These are phyloP conservation scores for Arabidopsis arenosa DNA, from an alignment of 345 rosid species.

Conservation along the genomic window DNA sequence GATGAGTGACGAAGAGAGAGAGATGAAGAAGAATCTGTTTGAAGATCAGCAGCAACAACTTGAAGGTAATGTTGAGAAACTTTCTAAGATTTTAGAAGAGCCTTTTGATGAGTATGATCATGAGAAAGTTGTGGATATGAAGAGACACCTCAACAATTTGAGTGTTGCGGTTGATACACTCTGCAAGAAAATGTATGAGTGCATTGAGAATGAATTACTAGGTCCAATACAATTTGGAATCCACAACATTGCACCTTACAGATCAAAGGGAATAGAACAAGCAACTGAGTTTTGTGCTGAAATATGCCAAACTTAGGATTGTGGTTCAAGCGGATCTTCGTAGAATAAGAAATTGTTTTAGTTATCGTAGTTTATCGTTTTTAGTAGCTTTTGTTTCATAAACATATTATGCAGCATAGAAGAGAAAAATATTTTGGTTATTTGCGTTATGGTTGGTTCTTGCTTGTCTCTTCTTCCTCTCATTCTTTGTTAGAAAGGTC, in stretches of 20 bases:
- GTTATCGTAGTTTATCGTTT: not conserved
- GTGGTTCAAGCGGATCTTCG: constrained; percentile 48
- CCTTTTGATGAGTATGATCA: constrained; percentile 69
- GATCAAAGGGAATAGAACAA: constrained; percentile 77
- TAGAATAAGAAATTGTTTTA: not conserved
- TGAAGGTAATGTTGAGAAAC: constrained; percentile 82
- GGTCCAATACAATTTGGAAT: constrained; percentile 62
- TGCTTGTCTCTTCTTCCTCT: not conserved
- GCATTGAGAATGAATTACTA: constrained; percentile 88
- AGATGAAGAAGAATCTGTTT: constrained; percentile 72
- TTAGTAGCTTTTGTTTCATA: constrained; percentile 1
- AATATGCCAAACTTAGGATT: constrained; percentile 24
- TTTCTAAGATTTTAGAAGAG: constrained; percentile 79
- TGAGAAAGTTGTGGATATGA: constrained; percentile 56
- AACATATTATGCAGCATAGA: not conserved
- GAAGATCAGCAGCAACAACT: constrained; percentile 99
- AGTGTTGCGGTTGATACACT: constrained; percentile 52
- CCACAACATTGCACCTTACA: constrained; percentile 80
- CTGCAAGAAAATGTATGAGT: constrained; percentile 84
- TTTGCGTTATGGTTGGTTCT: not conserved
- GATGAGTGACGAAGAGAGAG: constrained; percentile 73
- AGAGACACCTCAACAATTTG: constrained; percentile 59
- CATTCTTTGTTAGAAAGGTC: too few species aligned
- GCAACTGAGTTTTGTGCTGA: constrained; percentile 57
- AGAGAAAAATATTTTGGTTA: not conserved